Base-by-base conservation (phyloP, 176 grass and related monocot genomes). In the Carex cristatella region DNA sequence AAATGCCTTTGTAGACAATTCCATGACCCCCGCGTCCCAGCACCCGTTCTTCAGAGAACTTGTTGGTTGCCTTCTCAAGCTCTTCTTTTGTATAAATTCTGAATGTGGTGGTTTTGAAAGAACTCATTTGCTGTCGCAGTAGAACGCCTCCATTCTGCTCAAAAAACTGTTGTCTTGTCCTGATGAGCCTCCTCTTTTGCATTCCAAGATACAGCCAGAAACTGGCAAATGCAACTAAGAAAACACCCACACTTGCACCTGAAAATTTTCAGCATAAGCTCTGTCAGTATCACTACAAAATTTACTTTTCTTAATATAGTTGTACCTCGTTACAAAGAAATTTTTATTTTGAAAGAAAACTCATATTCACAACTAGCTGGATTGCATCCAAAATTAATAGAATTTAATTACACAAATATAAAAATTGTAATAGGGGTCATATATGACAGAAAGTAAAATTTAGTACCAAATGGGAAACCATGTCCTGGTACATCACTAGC, bases 91-190 rank as follows among this genome's bases (percentile, higher is more conserved):
- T 86, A 46, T 87, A 94, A 57, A 94, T 91, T 78, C 51, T 84
- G 80, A 91, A 91, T 0, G 63, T 46, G 28, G 73, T 35, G 1
- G 7, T 37, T 5, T 7, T 61, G 18, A 83, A 77, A 2, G 93
- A 86, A 1, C 27, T 48, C 49, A 95, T 87, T 16, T 91, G 82
- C 57, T 88, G 88, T 67, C 86, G 87, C 7, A 92, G 66, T 4
- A 95, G 18, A 11, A 91, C 37, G 0, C 93, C 93, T 1, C 93
- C 93, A 33, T 95, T 95, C 49, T 89, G 91, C 85, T 95, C 83
- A 27, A 92, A 95, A 72, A 91, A 91, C 31, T 32, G 81, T 44
- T 83, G 82, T 75, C 91, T 95, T 0, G 87, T 61, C 64, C 77
- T 81, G 44, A 92, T 86, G 18, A 86, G 87, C 55, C 68, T 91